Conservation (phyloP, 164 flowering plant species). For the Dillenia turbinata region DNA sequence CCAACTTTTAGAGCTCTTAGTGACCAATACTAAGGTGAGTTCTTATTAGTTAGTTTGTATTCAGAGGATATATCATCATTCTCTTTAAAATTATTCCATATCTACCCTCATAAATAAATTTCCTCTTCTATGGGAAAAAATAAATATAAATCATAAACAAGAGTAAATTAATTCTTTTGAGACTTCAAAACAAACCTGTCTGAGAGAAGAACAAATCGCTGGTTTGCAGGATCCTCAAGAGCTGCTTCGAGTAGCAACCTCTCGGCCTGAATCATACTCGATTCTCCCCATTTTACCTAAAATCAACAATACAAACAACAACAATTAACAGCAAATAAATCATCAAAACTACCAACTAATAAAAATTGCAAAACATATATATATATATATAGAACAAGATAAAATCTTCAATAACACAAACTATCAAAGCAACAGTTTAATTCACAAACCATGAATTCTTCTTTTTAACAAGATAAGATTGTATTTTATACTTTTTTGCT, state of each 20-base stretch:
- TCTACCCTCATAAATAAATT: too few relatives aligned
- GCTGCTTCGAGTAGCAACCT: slow-evolving; percentile 68
- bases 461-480: too few relatives aligned
- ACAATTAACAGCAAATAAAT: slow-evolving; percentile 4
- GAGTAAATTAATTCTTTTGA: not conserved
- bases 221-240: slow-evolving; percentile 82
- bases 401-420: too few relatives aligned
- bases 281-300: slow-evolving; percentile 91
- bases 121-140: not conserved
- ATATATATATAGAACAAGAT: too few relatives aligned
- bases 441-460: not conserved
- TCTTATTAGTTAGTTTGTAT: too few relatives aligned
- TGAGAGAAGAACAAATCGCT: slow-evolving; percentile 87
- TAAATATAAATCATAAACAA: not conserved
- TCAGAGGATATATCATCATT: too few relatives aligned
- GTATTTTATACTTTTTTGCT: too few relatives aligned
- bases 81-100: too few relatives aligned
- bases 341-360: too few relatives aligned
- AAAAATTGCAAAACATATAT: too few relatives aligned
- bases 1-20: too few relatives aligned
- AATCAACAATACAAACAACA: slow-evolving; percentile 8
- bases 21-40: too few relatives aligned
- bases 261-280: slow-evolving; percentile 92
- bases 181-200: slow-evolving; percentile 54
- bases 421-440: not conserved